Base-by-base conservation (phyloP, 108 stramenopile species). In the Cyclotella sp. region DNA sequence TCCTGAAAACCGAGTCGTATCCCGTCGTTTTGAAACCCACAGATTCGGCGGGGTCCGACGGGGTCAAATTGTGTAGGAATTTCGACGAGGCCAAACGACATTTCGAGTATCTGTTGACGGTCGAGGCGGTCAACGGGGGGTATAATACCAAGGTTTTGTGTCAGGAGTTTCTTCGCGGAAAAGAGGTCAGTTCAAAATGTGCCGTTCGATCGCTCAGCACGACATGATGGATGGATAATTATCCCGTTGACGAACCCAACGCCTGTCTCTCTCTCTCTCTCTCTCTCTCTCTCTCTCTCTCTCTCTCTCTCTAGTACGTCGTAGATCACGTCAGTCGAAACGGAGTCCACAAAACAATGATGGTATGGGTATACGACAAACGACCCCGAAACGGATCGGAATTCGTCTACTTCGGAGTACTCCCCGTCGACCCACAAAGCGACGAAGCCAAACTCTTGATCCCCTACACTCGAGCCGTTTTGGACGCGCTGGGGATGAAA, bases 281-380 rank as follows among this genome's bases (percentile, higher is more conserved):
- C n/a, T n/a, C n/a, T n/a, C n/a, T n/a, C n/a, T n/a, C n/a, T n/a
- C n/a, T n/a, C n/a, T n/a, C n/a, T n/a, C n/a, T n/a, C n/a, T 51
- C n/a, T 51, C 16, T 19, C 19, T 51, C 3, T 19, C 8, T 19
- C 3, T 51, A 51, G 55, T 98, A 96, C 73, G 96, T 96, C 46
- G 85, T 97, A 45, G 97, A 98, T 75, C 85, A 86, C 51, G 96
- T 96, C 18, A 87, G 86, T 29, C 65, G 88, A 28, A 79, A 96
- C 82, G 97, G 96, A 22, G 88, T 87, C 6, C 97, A 98, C 85
- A 95, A 98, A 81, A 89, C 90, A 9, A 82, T 88, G 75, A 95
- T 93, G 79, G 78, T 96, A 12, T 98, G 97, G 97, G 91, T 92
- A 15, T 98, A 97, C 84, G 97, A 98, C 88, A 96, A 95, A 68